A percentile compares a stretch with the other conserved stretches of the same genome.
These are phyloP conservation scores for Neurospora hispaniola DNA, from an alignment of 495 filamentous ascomycete species.

Conservation along the genomic window DNA sequence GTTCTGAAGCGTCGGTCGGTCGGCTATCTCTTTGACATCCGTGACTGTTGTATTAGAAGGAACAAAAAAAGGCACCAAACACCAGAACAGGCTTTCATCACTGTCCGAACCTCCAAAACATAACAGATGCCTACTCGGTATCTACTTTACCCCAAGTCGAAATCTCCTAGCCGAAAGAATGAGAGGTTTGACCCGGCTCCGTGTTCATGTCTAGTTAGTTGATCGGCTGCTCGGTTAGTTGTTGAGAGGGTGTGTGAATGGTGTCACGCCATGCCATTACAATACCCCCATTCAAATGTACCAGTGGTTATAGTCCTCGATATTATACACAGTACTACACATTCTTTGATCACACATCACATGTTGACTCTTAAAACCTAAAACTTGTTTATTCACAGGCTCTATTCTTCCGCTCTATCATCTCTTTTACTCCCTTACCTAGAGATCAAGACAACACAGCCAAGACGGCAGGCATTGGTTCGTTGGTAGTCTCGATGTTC, in stretches of 20 bases:
- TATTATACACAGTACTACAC: background rate
- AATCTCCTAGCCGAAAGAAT: background rate
- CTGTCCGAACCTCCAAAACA: background rate
- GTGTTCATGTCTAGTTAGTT: background rate
- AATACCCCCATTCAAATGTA: background rate
- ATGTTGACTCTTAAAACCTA: background rate
- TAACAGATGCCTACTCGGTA: background rate
- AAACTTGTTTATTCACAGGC: background rate
- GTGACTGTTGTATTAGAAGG: background rate
- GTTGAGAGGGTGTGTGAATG: background rate
- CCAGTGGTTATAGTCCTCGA: background rate
- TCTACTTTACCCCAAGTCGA: background rate
- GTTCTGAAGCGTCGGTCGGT: background rate
- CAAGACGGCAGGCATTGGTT: background rate
- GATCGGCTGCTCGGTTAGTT: background rate
- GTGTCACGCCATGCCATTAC: background rate
- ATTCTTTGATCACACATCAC: background rate
- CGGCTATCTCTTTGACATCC: background rate
- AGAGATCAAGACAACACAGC: background rate
- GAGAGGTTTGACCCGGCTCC: background rate
- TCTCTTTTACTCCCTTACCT: background rate
- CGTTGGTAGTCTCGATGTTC: background rate
- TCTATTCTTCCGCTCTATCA: background rate
- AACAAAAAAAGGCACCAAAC: background rate
- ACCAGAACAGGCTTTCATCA: background rate